phyloP scores from a whole-genome alignment of 2,329 filamentous ascomycete species.

The Emmonsiellopsis sp. region DNA sequence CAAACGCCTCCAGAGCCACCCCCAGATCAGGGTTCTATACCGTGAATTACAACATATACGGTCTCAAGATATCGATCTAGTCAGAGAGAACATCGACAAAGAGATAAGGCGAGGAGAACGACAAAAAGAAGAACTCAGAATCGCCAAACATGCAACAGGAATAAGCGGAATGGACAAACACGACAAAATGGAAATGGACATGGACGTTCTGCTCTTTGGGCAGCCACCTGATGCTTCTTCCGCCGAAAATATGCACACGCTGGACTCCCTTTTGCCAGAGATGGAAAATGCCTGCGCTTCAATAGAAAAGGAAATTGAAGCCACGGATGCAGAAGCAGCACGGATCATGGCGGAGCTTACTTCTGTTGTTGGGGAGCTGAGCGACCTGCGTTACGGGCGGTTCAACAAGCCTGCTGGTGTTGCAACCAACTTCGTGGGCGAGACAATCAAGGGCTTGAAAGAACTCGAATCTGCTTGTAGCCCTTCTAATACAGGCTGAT shows the following conservation, averaged over 20 bases:
- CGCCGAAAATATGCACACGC: conserved; percentile 46
- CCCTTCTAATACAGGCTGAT: background rate
- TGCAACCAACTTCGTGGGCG: conserved; percentile 52
- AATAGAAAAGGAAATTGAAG: conserved; percentile 58
- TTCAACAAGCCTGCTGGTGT: conserved; percentile 43
- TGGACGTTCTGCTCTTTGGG: conserved; percentile 53
- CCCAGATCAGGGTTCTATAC: conserved; percentile 63
- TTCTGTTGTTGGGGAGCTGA: conserved; percentile 61
- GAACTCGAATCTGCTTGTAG: conserved; percentile 57
- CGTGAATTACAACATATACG: conserved; percentile 70
- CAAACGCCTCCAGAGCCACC: conserved; percentile 52
- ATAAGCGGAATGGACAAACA: conserved; percentile 23
- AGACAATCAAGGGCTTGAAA: conserved; percentile 58
- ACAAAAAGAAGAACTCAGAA: conserved; percentile 30
- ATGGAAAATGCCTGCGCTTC: conserved; percentile 57
- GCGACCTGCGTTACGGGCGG: conserved; percentile 72
- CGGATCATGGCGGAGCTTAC: conserved; percentile 52
- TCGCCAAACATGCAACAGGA: conserved; percentile 20
- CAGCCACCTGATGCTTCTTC: conserved; percentile 27
- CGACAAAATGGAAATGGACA: conserved; percentile 31
- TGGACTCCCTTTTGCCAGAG: conserved; percentile 56
- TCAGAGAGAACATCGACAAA: conserved; percentile 45
- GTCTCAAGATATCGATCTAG: conserved; percentile 56
- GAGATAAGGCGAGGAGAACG: conserved; percentile 27
- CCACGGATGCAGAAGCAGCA: conserved; percentile 56